phyloP scores from a whole-genome alignment of 2,329 filamentous ascomycete species.

The Cytospora leucostoma region DNA sequence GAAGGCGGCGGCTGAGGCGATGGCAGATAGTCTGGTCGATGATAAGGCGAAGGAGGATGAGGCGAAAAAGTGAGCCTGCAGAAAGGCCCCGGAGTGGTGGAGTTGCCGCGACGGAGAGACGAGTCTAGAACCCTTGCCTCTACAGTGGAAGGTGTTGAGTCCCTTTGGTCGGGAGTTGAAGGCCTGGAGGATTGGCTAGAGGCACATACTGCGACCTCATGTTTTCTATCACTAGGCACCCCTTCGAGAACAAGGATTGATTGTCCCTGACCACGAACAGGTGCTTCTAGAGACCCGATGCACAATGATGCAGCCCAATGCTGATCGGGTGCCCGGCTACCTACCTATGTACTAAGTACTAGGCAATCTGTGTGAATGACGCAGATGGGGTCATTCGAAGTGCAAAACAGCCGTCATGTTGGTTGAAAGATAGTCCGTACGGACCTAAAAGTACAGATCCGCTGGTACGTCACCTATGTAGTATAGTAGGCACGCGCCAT shows the following conservation, averaged over 20 bases:
- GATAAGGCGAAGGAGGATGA: constrained; percentile 38
- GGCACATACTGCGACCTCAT: background rate
- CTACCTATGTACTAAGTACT: background rate
- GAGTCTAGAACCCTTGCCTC: background rate
- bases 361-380: no score
- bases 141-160: background rate
- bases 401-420: no score
- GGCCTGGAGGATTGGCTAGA: background rate
- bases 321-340: no score
- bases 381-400: no score
- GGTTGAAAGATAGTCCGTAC: no score
- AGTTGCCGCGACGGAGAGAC: background rate
- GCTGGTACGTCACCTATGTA: background rate
- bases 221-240: background rate
- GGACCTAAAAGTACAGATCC: no score
- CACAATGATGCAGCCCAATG: background rate
- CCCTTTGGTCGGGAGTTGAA: constrained; percentile 1
- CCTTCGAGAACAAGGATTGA: constrained; percentile 9
- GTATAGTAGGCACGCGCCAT: background rate
- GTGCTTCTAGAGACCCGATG: no score
- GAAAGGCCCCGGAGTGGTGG: background rate
- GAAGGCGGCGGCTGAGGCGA: constrained; percentile 64
- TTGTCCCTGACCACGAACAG: background rate
- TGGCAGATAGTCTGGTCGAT: constrained; percentile 57
- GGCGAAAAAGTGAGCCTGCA: constrained; percentile 38